A percentile compares a stretch with the other conserved stretches of the same genome.
Evolutionary conservation across 768 basidiomycete species (phyloP).

Genomic region (Neoboletus magnificus): DNA sequence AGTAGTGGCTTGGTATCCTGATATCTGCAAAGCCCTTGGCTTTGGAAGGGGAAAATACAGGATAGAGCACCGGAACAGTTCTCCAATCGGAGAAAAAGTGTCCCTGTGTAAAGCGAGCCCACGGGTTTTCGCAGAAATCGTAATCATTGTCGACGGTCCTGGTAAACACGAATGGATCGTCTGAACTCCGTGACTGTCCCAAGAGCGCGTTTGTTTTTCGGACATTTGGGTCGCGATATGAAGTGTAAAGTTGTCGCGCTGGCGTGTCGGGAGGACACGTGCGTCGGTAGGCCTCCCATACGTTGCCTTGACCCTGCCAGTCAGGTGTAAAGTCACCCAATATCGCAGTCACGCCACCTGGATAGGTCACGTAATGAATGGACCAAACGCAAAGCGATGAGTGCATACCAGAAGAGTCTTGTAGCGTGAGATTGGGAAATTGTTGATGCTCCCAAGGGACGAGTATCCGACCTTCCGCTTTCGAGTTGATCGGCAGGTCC

Average conservation of each 20-base stretch:
- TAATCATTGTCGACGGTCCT: constrained; percentile 56
- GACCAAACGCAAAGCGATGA: neutral
- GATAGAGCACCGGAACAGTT: constrained; percentile 82
- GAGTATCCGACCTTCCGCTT: constrained; percentile 89
- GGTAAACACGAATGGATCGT: constrained; percentile 65
- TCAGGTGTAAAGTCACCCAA: constrained; percentile 73
- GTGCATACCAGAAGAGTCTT: constrained; percentile 33
- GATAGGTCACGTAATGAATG: neutral
- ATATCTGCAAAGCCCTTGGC: constrained; percentile 85
- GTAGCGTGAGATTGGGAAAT: constrained; percentile 64
- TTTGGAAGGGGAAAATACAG: constrained; percentile 91
- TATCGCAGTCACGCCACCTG: constrained; percentile 53
- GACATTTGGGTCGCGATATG: constrained; percentile 53
- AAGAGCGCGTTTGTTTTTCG: constrained; percentile 28
- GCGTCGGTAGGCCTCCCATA: constrained; percentile 95
- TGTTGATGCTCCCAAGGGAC: constrained; percentile 87
- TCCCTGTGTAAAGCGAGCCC: constrained; percentile 84
- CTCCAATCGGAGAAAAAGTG: constrained; percentile 99
- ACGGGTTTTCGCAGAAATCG: constrained; percentile 80
- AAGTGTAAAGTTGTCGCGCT: constrained; percentile 80
- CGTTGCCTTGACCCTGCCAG: constrained; percentile 79
- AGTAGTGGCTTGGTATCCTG: constrained; percentile 94
- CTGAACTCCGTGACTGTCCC: constrained; percentile 27
- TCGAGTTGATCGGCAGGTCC: constrained; percentile 91
- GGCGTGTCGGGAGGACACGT: constrained; percentile 78